Evolutionary conservation across 108 stramenopile species (phyloP).

Genomic region (Chaetoceros muelleri): DNA sequence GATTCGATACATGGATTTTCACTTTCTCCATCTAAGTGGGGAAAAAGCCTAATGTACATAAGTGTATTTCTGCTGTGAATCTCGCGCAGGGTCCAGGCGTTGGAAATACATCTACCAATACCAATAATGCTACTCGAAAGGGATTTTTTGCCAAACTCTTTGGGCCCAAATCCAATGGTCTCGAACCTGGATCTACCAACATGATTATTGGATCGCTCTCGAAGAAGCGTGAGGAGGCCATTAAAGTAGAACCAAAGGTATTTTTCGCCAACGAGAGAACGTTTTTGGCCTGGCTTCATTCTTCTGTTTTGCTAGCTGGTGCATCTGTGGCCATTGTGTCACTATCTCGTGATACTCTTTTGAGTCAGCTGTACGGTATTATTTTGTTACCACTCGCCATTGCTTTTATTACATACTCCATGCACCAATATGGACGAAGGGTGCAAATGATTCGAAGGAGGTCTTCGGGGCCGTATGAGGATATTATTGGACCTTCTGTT

Average conservation of each 20-base stretch:
- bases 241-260: slow-evolving; percentile 79
- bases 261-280: slow-evolving; percentile 97
- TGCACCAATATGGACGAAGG: slow-evolving; percentile 76
- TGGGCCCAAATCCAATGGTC: too few species aligned
- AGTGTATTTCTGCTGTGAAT: neutral
- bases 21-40: neutral
- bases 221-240: slow-evolving; percentile 31
- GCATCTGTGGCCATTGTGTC: slow-evolving; percentile 78
- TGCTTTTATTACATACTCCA: slow-evolving; percentile 74
- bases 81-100: neutral
- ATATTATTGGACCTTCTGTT: slow-evolving; percentile 73
- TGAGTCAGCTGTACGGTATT: slow-evolving; percentile 61
- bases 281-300: slow-evolving; percentile 91
- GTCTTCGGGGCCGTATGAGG: slow-evolving; percentile 86
- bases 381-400: slow-evolving; percentile 80
- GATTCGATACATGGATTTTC: neutral
- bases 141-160: slow-evolving; percentile 7
- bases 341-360: slow-evolving; percentile 25
- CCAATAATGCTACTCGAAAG: slow-evolving; percentile 1
- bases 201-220: slow-evolving; percentile 20
- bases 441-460: slow-evolving; percentile 75
- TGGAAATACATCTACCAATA: neutral
- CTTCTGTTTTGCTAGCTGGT: slow-evolving; percentile 68
- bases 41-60: neutral
- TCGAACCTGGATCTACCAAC: neutral